These are phyloP conservation scores for Spizellomyces sp. DNA, from an alignment of 192 early-diverging fungal species.

Conservation along the genomic window DNA sequence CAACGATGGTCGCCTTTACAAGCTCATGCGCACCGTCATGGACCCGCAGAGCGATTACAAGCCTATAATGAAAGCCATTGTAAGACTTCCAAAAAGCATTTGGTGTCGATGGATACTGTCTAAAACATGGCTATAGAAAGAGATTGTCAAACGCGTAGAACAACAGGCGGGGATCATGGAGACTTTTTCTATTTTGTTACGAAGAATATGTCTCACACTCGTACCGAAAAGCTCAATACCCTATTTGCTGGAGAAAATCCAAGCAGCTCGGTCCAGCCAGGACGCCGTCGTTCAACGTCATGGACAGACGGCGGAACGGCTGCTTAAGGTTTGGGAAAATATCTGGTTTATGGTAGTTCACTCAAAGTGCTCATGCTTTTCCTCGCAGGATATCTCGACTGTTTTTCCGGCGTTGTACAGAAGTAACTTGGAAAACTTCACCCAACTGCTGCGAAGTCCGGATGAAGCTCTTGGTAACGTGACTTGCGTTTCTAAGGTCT, in stretches of 20 bases:
- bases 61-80: constrained; percentile 62
- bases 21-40: constrained; percentile 73
- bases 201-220: constrained; percentile 72
- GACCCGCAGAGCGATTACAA: constrained; percentile 69
- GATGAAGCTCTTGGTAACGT: constrained; percentile 21
- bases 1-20: constrained; percentile 68
- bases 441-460: constrained; percentile 38
- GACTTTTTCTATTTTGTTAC: constrained; percentile 72
- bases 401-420: constrained; percentile 64
- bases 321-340: constrained; percentile 42
- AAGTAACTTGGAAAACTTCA: constrained; percentile 56
- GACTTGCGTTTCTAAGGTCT: background rate
- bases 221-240: constrained; percentile 71
- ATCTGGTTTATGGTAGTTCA: too few relatives aligned
- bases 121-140: constrained; percentile 38
- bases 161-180: constrained; percentile 65
- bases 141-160: constrained; percentile 68
- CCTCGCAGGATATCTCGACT: constrained; percentile 42
- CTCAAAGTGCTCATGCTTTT: too few relatives aligned
- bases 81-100: too few relatives aligned
- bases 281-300: constrained; percentile 28
- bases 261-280: background rate
- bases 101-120: constrained; percentile 42
- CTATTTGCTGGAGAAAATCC: constrained; percentile 54
- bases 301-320: constrained; percentile 46